Conservation (phyloP, 2,329 filamentous ascomycete genomes). For the Verticillium tricorpus region DNA sequence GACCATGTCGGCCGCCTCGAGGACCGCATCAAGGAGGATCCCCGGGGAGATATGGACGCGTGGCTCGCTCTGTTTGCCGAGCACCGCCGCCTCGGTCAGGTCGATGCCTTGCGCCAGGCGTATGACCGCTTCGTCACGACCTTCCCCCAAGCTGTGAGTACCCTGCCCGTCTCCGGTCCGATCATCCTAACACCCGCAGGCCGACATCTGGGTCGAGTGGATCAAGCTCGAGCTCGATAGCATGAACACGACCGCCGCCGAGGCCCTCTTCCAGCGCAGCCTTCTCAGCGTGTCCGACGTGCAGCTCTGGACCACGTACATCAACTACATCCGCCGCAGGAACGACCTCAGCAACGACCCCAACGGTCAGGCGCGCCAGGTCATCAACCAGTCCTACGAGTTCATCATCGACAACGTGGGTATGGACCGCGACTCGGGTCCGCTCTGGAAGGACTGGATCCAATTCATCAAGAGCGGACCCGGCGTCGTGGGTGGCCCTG, state of each 20-base stretch:
- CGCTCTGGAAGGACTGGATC: constrained; percentile 92
- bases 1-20: constrained; percentile 79
- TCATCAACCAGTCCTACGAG: constrained; percentile 83
- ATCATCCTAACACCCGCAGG: constrained; percentile 52
- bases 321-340: constrained; percentile 89
- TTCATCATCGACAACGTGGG: constrained; percentile 88
- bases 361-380: constrained; percentile 69
- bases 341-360: constrained; percentile 80
- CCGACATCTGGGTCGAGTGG: constrained; percentile 86
- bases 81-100: constrained; percentile 73
- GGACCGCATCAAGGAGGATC: constrained; percentile 86
- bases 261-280: constrained; percentile 77
- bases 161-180: background rate
- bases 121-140: constrained; percentile 85
- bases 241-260: constrained; percentile 75
- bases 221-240: constrained; percentile 84
- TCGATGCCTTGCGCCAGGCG: constrained; percentile 72
- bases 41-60: constrained; percentile 85
- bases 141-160: constrained; percentile 86
- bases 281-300: constrained; percentile 78
- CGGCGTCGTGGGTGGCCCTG: constrained; percentile 76
- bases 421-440: constrained; percentile 83
- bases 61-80: constrained; percentile 87
- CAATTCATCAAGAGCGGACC: constrained; percentile 88
- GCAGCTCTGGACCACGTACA: constrained; percentile 85